A percentile compares a stretch with the other conserved stretches of the same genome.
Evolutionary conservation across 2,329 filamentous ascomycete species (phyloP).

Genomic region (Fonsecaea erecta): DNA sequence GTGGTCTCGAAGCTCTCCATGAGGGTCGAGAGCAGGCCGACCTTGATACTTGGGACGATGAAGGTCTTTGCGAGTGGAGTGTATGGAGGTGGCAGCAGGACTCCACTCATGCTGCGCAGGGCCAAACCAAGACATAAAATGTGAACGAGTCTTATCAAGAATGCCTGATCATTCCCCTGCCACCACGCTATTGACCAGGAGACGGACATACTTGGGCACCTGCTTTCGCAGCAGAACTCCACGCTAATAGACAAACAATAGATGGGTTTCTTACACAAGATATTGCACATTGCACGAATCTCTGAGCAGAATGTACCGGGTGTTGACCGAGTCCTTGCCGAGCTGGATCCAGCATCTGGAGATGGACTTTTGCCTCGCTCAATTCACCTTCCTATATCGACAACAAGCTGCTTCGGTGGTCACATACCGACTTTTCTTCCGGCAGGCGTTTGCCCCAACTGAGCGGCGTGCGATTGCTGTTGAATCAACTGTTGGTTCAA

Average conservation of each 20-base stretch:
- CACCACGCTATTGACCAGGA: not conserved
- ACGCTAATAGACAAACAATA: slow-evolving; percentile 1
- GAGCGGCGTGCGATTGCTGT: not conserved
- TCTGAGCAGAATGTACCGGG: not conserved
- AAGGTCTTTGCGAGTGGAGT: slow-evolving; percentile 55
- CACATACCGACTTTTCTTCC: not conserved
- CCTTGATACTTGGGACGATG: slow-evolving; percentile 52
- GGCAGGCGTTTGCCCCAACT: not conserved
- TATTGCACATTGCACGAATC: not conserved
- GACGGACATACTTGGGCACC: not conserved
- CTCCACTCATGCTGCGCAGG: not conserved
- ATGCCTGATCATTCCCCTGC: not conserved
- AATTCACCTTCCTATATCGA: not conserved
- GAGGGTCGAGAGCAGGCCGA: slow-evolving; percentile 52
- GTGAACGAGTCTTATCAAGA: not conserved
- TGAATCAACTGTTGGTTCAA: slow-evolving; percentile 8
- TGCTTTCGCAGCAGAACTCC: not conserved
- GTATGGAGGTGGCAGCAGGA: slow-evolving; percentile 49
- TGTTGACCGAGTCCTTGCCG: not conserved
- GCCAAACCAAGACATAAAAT: not conserved
- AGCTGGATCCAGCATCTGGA: not conserved
- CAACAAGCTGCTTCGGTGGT: not conserved
- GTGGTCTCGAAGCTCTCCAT: slow-evolving; percentile 47
- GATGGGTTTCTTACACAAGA: not conserved
- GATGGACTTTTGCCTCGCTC: not conserved